Base-by-base conservation (phyloP, 2,329 filamentous ascomycete genomes). In the Neonectria faginata region DNA sequence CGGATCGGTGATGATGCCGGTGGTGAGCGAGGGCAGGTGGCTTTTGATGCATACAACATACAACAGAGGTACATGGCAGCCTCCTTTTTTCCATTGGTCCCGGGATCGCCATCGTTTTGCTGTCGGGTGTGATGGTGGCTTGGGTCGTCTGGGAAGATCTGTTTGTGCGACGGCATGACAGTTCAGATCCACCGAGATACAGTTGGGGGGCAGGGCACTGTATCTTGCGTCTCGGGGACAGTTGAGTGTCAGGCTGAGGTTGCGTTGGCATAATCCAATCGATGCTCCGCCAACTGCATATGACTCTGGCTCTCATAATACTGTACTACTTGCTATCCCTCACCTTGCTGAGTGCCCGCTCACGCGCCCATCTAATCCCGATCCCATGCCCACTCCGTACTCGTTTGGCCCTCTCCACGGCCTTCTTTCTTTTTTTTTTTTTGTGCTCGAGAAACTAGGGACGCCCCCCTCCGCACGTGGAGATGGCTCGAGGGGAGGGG, bases 1-100 rank as follows among this genome's bases (percentile, higher is more conserved):
- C 70, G 70, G 70, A 54, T 71, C 64, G 67, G 69, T 64, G 59
- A 59, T 52, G 61, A 59, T 64, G 51, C 61, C 61, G 61, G 61
- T 64, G 61, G 56, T 59, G 61, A 59, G 50, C 9, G 51, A 44
- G 36, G 56, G 42, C 50, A 42, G 25, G 25, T 47, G 39, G 31
- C 31, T 11, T n/a, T n/a, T 12, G 39, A 36, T 14, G 11, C 50
- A 53, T 33, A 36, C 29, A 39, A n/a, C n/a, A n/a, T n/a, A 20
- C 20, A 39, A 16, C 16, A 6, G 14, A 39, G 36, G 36, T 39
- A 39, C 36, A 25, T 25, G 25, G 29, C 33, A 16, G 36, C n/a
- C 8, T 14, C 5, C 14, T 39, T 39, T 39, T 39, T n/a, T 14
- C 14, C 36, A n/a, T 39, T 39, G 25, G 47, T 29, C 27, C 47